phyloP scores from a whole-genome alignment of 2,329 filamentous ascomycete genomes.

The Trichoderma cornu-damae region DNA sequence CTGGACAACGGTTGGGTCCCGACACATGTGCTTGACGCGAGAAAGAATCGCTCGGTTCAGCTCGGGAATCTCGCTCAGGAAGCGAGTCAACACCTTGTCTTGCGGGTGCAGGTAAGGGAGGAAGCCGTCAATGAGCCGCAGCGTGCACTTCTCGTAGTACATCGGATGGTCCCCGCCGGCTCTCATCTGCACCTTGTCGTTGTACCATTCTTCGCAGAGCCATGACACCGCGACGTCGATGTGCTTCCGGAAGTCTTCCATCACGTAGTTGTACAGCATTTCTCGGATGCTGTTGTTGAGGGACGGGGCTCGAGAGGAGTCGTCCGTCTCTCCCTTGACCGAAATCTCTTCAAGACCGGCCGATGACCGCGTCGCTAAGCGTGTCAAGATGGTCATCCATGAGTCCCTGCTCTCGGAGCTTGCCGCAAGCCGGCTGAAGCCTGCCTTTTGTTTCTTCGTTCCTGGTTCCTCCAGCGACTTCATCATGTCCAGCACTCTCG shows the following conservation, averaged over 20 bases:
- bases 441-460: slow-evolving; percentile 58
- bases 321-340: slow-evolving; percentile 58
- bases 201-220: slow-evolving; percentile 98
- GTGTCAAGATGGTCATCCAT: slow-evolving; percentile 83
- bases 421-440: slow-evolving; percentile 78
- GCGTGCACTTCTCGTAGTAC: slow-evolving; percentile 74
- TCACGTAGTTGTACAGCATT: slow-evolving; percentile 73
- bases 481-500: slow-evolving; percentile 74
- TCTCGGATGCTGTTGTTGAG: slow-evolving; percentile 72
- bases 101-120: slow-evolving; percentile 85
- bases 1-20: slow-evolving; percentile 59
- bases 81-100: slow-evolving; percentile 84
- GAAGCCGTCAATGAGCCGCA: slow-evolving; percentile 82
- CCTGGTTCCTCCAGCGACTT: slow-evolving; percentile 63
- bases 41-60: slow-evolving; percentile 67
- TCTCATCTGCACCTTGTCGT: slow-evolving; percentile 57
- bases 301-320: slow-evolving; percentile 34
- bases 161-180: slow-evolving; percentile 45
- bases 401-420: slow-evolving; percentile 80
- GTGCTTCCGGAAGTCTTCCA: slow-evolving; percentile 85
- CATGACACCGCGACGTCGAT: slow-evolving; percentile 89
- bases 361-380: slow-evolving; percentile 74
- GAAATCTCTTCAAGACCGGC: slow-evolving; percentile 59
- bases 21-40: slow-evolving; percentile 63
- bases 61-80: slow-evolving; percentile 84